phyloP scores from a whole-genome alignment of 108 stramenopile genomes.

The Epipyxis sp. region DNA sequence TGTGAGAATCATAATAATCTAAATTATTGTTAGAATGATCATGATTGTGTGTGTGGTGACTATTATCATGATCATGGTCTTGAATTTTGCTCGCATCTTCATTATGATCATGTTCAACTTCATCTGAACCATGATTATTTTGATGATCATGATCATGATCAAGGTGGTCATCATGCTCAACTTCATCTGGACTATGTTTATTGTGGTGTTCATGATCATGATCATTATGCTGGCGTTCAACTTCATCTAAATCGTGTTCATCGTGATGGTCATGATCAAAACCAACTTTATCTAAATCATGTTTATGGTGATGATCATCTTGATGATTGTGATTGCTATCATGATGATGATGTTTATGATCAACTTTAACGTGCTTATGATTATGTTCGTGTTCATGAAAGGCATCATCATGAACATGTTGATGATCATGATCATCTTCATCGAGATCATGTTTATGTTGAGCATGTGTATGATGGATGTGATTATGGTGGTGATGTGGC shows the following conservation, averaged over 20 bases:
- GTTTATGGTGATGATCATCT: slow-evolving; percentile 31
- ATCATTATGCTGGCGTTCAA: too few species aligned
- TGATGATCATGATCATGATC: background rate
- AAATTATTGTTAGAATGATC: background rate
- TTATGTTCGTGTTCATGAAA: slow-evolving; percentile 36
- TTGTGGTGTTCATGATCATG: background rate
- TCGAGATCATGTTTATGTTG: too few species aligned
- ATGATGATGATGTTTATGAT: slow-evolving; percentile 19
- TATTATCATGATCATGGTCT: slow-evolving; percentile 35
- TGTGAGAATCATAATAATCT: slow-evolving; percentile 12
- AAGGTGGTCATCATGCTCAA: background rate
- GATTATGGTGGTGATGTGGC: slow-evolving; percentile 16
- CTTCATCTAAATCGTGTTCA: too few species aligned
- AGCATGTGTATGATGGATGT: too few species aligned
- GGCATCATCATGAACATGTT: background rate
- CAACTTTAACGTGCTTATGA: slow-evolving; percentile 1
- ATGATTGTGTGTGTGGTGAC: slow-evolving; percentile 22
- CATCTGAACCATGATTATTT: background rate
- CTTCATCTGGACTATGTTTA: background rate
- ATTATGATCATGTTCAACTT: background rate
- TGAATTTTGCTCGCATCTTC: too few species aligned
- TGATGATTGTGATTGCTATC: slow-evolving; percentile 31
- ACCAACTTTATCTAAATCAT: background rate
- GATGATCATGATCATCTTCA: slow-evolving; percentile 1
- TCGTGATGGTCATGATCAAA: background rate